A percentile compares a stretch with the other conserved stretches of the same genome.
These are phyloP conservation scores for Rutstroemia sp. DNA, from an alignment of 2,329 filamentous ascomycete genomes.

Conservation along the genomic window DNA sequence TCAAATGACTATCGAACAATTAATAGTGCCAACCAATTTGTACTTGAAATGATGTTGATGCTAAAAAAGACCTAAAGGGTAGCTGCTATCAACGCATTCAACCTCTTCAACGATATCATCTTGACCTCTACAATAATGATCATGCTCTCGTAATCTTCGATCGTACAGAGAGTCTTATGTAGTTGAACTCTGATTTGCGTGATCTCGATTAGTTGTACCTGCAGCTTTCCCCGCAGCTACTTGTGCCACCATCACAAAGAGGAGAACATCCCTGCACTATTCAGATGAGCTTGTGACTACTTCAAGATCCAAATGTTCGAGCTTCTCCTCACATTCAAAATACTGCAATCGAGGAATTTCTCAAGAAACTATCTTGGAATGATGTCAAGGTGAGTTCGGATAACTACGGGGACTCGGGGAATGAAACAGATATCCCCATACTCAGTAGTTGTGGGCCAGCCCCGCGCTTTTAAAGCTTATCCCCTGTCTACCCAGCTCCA, in stretches of 20 bases:
- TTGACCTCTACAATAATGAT: not conserved
- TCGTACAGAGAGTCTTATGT: not conserved
- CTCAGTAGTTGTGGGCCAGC: not conserved
- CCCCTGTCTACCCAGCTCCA: not conserved
- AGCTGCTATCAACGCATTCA: too few species aligned
- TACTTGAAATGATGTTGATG: too few species aligned
- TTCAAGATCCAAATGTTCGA: not conserved
- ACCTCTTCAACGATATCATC: too few species aligned
- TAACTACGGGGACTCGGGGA: not conserved
- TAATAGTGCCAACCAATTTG: too few species aligned
- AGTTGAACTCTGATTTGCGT: not conserved
- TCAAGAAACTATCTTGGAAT: not conserved
- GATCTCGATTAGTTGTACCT: not conserved
- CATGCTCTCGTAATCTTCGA: not conserved
- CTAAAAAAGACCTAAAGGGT: too few species aligned
- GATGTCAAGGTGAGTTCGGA: constrained; percentile 7
- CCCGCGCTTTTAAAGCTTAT: constrained; percentile 6
- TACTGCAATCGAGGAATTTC: not conserved
- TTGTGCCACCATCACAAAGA: constrained; percentile 2
- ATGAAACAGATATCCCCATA: not conserved
- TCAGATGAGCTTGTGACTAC: not conserved
- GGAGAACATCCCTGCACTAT: not conserved
- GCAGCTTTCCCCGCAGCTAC: constrained; percentile 8
- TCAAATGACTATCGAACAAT: too few species aligned
- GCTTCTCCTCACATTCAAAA: not conserved